phyloP scores from a whole-genome alignment of 768 basidiomycete genomes.

The Calocera viscosa region DNA sequence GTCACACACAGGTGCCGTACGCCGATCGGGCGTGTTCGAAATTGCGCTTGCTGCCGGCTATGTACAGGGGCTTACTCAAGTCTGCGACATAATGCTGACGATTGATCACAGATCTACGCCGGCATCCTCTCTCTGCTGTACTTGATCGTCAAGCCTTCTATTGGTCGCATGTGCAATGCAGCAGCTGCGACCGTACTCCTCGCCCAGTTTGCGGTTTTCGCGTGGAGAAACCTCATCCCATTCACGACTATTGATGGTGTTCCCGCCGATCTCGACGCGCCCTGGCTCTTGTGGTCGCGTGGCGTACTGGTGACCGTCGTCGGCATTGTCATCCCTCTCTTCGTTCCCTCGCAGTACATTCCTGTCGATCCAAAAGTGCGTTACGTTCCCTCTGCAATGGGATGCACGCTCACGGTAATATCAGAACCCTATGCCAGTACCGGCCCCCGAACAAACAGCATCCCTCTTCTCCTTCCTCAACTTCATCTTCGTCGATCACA shows the following conservation, averaged over 20 bases:
- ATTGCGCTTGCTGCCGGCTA: too few species aligned
- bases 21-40: too few species aligned
- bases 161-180: neutral
- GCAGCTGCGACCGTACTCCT: neutral
- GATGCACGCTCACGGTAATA: neutral
- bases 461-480: conserved; percentile 12
- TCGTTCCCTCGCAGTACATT: conserved; percentile 44
- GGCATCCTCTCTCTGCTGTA: neutral
- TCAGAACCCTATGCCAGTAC: neutral
- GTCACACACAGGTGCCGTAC: too few species aligned
- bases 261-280: conserved; percentile 40
- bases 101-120: neutral
- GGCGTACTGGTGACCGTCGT: conserved; percentile 36
- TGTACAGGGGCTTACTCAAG: too few species aligned
- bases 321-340: conserved; percentile 40
- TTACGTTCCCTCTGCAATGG: neutral
- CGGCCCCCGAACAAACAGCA: neutral
- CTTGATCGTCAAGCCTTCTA: neutral
- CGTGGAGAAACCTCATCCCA: conserved; percentile 37
- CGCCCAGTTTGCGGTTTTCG: conserved; percentile 7
- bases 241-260: conserved; percentile 39
- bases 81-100: too few species aligned
- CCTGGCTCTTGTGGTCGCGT: conserved; percentile 43
- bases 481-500: conserved; percentile 13
- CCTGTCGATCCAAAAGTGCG: conserved; percentile 44